phyloP scores from a whole-genome alignment of 129 eudicot species.

The Oenanthe sinensis region DNA sequence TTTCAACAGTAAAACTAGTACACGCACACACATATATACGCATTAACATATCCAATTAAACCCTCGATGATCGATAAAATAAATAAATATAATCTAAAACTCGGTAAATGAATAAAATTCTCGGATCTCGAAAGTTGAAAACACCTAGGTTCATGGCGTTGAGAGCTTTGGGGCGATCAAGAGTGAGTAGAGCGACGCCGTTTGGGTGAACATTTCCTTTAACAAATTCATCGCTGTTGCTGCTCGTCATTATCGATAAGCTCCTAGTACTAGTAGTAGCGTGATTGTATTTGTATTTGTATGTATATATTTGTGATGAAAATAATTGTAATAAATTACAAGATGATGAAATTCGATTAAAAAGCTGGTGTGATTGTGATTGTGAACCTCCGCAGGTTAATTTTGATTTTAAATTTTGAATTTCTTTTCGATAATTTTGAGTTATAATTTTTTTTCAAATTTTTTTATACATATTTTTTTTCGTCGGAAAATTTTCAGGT shows the following conservation, averaged over 20 bases:
- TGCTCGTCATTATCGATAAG: conserved; percentile 48
- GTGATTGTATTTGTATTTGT: conserved; percentile 6
- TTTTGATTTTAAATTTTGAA: too few relatives aligned
- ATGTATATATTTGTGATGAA: too few relatives aligned
- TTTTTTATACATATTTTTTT: too few relatives aligned
- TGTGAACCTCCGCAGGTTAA: too few relatives aligned
- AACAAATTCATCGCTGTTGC: conserved; percentile 55
- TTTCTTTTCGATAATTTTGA: too few relatives aligned
- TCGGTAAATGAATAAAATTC: background rate
- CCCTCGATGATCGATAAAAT: background rate
- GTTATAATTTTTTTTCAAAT: too few relatives aligned
- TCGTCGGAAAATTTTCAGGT: too few relatives aligned
- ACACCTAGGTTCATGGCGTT: conserved; percentile 95
- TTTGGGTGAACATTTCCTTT: conserved; percentile 64
- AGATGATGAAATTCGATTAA: conserved; percentile 14
- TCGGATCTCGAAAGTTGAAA: background rate
- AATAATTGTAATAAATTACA: too few relatives aligned
- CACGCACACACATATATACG: too few relatives aligned
- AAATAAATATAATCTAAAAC: background rate
- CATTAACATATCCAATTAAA: too few relatives aligned
- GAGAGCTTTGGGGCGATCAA: conserved; percentile 96
- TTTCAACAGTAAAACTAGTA: background rate
- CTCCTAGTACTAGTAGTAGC: background rate
- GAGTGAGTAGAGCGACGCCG: conserved; percentile 89
- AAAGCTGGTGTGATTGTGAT: too few relatives aligned